Conservation (phyloP, 2,329 filamentous ascomycete genomes). For the Raffaelea deltoideospora region DNA sequence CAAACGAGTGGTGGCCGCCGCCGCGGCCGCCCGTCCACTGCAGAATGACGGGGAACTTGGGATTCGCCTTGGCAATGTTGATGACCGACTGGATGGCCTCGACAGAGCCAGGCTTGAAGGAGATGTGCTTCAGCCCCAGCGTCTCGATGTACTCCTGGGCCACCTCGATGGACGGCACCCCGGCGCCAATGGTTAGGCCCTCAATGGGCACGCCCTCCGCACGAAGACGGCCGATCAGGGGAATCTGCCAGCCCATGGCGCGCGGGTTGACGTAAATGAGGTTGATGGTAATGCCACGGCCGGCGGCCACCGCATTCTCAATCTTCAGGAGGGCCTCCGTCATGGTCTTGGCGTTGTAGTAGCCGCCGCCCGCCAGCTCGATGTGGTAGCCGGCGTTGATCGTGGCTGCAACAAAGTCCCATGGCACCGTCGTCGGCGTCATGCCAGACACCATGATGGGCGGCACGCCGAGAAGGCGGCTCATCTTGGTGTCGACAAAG, state of each 20-base stretch:
- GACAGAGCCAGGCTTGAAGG: constrained; percentile 83
- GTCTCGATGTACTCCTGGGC: constrained; percentile 91
- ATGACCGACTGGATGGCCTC: constrained; percentile 81
- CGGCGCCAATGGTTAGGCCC: constrained; percentile 81
- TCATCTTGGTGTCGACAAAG: constrained; percentile 95
- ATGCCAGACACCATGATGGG: constrained; percentile 87
- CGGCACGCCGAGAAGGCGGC: constrained; percentile 66
- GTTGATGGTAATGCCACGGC: constrained; percentile 79
- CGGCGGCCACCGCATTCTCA: constrained; percentile 67
- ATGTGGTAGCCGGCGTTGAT: constrained; percentile 95
- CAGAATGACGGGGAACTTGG: constrained; percentile 78
- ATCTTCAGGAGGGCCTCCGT: constrained; percentile 73
- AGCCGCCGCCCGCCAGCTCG: constrained; percentile 78
- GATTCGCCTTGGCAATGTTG: constrained; percentile 89
- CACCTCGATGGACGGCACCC: constrained; percentile 85
- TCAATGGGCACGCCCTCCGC: constrained; percentile 82
- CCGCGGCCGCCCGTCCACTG: constrained; percentile 94
- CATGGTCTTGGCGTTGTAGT: constrained; percentile 72
- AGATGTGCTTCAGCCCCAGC: constrained; percentile 80
- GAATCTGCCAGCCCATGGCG: constrained; percentile 88
- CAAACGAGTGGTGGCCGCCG: constrained; percentile 86
- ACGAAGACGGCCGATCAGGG: constrained; percentile 62
- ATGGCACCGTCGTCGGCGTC: constrained; percentile 79
- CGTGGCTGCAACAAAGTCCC: constrained; percentile 82
- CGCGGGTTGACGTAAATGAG: constrained; percentile 82